Evolutionary conservation across 2,329 filamentous ascomycete genomes (phyloP), one percentile per base, ranked within the genome.

Genomic region (Aulographum hederae): DNA sequence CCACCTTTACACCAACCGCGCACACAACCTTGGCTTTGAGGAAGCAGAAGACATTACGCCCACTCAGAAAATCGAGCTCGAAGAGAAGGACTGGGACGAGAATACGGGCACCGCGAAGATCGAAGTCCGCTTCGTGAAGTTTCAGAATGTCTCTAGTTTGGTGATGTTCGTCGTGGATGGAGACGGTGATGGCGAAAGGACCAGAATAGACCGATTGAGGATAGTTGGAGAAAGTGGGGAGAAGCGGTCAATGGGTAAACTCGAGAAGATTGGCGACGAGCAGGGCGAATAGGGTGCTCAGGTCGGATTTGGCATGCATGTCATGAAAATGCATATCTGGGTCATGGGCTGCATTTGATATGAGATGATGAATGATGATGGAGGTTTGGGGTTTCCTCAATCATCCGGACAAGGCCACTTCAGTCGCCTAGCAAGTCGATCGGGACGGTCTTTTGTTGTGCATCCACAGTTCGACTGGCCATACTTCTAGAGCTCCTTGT

Each of bases 1-100:
- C 45, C 77, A 82, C 47, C 61, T 98, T 33, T 98, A 84, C 57
- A 77, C 73, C 41, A 98, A 98, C 60, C 72, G 74, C 36, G 67
- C 84, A 32, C 81, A 91, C 50, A 89, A 91, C 46, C 70, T 98
- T 37, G 84, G 86, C 5, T 98, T 98, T 47, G 79, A 89, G 45
- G 89, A 98, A 53, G 86, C 86, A 23, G 86, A 94, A 37, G 81
- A 86, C 46, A 75, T 79, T 32, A 66, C 75, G 30, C 68, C 80
- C 1, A 85, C 80, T 12, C 89, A 98, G 55, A 67, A 65, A 32
- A 71, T 94, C 37, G 75, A 75, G 44, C 64, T 98, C 27, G 63
- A 66, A 38, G 61, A 73, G 28, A 64, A 67, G 32, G 81, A 93
- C 47, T 98, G 89, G 86, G 58, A 65, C 37, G 43, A 50, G 37